phyloP scores from a whole-genome alignment of 331 rosid species.

The Arachis monticola region DNA sequence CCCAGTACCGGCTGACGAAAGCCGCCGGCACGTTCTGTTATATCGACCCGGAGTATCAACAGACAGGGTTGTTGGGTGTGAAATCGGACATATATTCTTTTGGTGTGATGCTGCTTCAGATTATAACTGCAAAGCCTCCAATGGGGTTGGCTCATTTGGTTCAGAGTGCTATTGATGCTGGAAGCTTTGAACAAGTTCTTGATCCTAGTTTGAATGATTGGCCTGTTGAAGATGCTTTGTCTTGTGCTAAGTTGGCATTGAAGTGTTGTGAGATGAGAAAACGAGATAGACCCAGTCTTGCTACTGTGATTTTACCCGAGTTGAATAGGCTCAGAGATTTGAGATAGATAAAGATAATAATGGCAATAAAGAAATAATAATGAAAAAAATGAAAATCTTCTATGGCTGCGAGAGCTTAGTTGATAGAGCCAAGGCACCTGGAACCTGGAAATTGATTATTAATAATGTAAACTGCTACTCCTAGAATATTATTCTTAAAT shows the following conservation, averaged over 20 bases:
- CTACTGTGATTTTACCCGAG: conserved; percentile 68
- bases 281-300: conserved; percentile 78
- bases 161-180: conserved; percentile 56
- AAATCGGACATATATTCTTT: conserved; percentile 87
- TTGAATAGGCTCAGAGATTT: conserved; percentile 52
- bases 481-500: too few species aligned
- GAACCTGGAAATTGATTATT: too few species aligned
- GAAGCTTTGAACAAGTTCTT: conserved; percentile 51
- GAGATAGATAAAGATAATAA: not conserved
- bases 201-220: conserved; percentile 72
- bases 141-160: conserved; percentile 76
- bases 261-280: conserved; percentile 84
- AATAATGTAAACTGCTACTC: too few species aligned
- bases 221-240: conserved; percentile 69
- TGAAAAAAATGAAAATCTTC: too few species aligned
- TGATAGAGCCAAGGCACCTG: too few species aligned
- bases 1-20: conserved; percentile 73
- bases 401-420: too few species aligned
- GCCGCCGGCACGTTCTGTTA: conserved; percentile 96
- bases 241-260: conserved; percentile 70
- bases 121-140: conserved; percentile 74
- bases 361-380: too few species aligned
- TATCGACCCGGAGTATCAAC: conserved; percentile 95
- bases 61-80: conserved; percentile 85
- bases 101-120: conserved; percentile 75